Conservation (phyloP, 2,329 filamentous ascomycete species). For the Penicillium hesseltinei region DNA sequence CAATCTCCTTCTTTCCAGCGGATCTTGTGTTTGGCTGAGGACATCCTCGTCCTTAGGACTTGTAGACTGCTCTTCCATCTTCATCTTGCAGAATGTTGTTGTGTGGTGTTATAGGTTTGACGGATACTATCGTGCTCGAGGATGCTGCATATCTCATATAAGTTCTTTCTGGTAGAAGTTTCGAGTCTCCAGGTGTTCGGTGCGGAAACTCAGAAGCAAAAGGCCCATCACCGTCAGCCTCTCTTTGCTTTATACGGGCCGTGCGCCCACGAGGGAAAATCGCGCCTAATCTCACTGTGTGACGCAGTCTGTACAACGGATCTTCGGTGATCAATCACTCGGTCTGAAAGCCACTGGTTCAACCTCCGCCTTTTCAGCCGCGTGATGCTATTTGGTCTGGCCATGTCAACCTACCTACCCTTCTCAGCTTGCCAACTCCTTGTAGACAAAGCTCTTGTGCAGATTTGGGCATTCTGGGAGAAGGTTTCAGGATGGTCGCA, state of each 20-base stretch:
- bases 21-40: constrained; percentile 27
- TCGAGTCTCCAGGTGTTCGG: not conserved
- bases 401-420: not conserved
- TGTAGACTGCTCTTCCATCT: constrained; percentile 8
- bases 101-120: not conserved
- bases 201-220: not conserved
- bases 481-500: constrained; percentile 9
- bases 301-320: constrained; percentile 23
- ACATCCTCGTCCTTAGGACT: constrained; percentile 11
- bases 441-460: not conserved
- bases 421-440: constrained; percentile 8
- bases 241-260: constrained; percentile 9
- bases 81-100: not conserved
- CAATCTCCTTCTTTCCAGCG: constrained; percentile 30
- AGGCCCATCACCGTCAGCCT: not conserved
- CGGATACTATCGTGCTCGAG: not conserved
- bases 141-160: not conserved
- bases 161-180: not conserved
- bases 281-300: constrained; percentile 23
- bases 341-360: constrained; percentile 11
- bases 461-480: not conserved
- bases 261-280: constrained; percentile 11
- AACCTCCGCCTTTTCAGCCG: constrained; percentile 7
- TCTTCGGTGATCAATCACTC: constrained; percentile 6
- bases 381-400: constrained; percentile 7